A percentile compares a stretch with the other conserved stretches of the same genome.
These are phyloP conservation scores for Protomyces inundatus DNA, from an alignment of 1,139 yeast genomes.

Conservation along the genomic window DNA sequence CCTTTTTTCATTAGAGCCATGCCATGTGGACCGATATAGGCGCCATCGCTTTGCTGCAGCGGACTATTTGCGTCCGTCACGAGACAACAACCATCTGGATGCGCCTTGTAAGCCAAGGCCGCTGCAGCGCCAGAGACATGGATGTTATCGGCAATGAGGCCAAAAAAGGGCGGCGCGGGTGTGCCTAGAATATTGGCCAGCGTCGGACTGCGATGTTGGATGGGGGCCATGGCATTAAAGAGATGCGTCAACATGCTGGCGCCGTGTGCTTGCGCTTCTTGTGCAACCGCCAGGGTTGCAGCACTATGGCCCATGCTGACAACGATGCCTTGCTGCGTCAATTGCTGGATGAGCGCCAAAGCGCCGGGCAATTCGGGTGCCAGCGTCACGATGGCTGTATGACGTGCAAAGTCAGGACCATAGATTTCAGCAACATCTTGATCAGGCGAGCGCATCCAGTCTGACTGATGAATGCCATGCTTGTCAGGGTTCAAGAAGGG, in stretches of 20 bases:
- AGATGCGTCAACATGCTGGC: slow-evolving; percentile 60
- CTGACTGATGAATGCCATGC: slow-evolving; percentile 51
- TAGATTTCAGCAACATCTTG: slow-evolving; percentile 45
- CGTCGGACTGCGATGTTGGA: slow-evolving; percentile 60
- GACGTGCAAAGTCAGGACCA: slow-evolving; percentile 45
- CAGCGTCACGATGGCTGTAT: slow-evolving; percentile 54
- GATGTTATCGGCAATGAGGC: slow-evolving; percentile 58
- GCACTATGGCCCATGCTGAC: slow-evolving; percentile 58
- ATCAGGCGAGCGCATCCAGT: slow-evolving; percentile 51
- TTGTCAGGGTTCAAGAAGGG: slow-evolving; percentile 54
- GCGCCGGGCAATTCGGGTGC: slow-evolving; percentile 61
- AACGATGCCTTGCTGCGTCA: slow-evolving; percentile 42
- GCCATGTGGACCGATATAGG: slow-evolving; percentile 41
- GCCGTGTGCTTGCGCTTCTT: slow-evolving; percentile 50
- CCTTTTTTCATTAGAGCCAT: slow-evolving; percentile 50
- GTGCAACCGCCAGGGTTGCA: slow-evolving; percentile 48
- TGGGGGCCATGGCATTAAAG: slow-evolving; percentile 65
- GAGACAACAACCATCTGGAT: slow-evolving; percentile 53
- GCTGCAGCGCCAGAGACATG: slow-evolving; percentile 60
- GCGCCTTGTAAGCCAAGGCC: slow-evolving; percentile 50
- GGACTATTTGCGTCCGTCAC: slow-evolving; percentile 59
- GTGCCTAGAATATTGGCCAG: slow-evolving; percentile 51
- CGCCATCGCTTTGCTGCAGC: slow-evolving; percentile 46
- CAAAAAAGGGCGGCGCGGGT: slow-evolving; percentile 42
- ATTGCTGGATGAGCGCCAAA: slow-evolving; percentile 47